Conservation (phyloP, 2,329 filamentous ascomycete genomes). For the Coleophoma eucalyptorum region DNA sequence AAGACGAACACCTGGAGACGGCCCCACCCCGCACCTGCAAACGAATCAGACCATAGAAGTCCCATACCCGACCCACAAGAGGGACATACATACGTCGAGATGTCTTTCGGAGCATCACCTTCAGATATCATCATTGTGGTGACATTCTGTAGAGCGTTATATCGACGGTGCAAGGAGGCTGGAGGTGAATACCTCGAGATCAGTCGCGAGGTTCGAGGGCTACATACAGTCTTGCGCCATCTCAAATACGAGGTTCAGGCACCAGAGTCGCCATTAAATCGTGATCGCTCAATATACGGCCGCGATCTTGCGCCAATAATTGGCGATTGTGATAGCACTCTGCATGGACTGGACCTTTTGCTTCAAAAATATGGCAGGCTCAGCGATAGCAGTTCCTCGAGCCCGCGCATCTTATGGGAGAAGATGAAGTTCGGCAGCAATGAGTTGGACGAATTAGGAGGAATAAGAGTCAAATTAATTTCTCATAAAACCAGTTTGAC, state of each 20-base stretch:
- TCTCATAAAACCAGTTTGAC: conserved; percentile 50
- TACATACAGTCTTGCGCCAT: conserved; percentile 54
- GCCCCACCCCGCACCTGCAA: neutral
- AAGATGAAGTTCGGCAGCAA: conserved; percentile 22
- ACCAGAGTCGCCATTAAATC: conserved; percentile 50
- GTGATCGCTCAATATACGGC: conserved; percentile 37
- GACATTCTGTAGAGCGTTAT: conserved; percentile 50
- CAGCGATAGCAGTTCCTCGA: conserved; percentile 13
- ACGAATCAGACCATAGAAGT: neutral
- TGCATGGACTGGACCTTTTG: conserved; percentile 50
- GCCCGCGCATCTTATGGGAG: conserved; percentile 18
- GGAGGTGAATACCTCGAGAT: conserved; percentile 45
- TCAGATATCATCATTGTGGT: conserved; percentile 50
- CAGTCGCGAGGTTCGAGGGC: conserved; percentile 43
- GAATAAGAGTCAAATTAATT: conserved; percentile 37
- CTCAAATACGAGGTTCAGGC: conserved; percentile 55
- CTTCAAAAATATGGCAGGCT: conserved; percentile 41
- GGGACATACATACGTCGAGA: conserved; percentile 7
- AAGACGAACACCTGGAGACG: neutral
- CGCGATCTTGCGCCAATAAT: conserved; percentile 48
- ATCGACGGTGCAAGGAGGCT: conserved; percentile 46
- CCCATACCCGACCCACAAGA: neutral
- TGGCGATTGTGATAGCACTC: conserved; percentile 49
- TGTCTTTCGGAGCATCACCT: conserved; percentile 26
- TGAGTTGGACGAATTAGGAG: conserved; percentile 27